These are phyloP conservation scores for Geosmithia putterillii DNA, from an alignment of 2,329 filamentous ascomycete genomes.

Conservation along the genomic window DNA sequence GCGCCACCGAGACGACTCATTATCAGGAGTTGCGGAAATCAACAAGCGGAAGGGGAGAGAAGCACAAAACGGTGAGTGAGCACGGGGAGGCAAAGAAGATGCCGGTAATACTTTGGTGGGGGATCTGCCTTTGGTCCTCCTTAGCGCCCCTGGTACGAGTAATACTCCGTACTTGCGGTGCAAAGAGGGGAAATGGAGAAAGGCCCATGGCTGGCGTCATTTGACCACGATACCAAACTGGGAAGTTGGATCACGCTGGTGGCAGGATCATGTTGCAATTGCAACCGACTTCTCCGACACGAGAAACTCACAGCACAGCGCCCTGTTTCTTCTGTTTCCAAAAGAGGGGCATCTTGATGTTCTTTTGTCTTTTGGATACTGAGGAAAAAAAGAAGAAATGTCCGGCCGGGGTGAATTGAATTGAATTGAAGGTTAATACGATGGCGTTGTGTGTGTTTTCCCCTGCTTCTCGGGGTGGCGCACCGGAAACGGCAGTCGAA, in stretches of 20 bases:
- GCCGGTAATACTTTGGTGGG: too few relatives aligned
- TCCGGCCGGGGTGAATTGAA: too few relatives aligned
- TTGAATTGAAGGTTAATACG: background rate
- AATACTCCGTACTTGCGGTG: too few relatives aligned
- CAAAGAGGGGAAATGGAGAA: background rate
- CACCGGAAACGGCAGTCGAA: background rate
- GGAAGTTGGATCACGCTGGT: background rate
- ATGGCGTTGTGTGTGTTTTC: background rate
- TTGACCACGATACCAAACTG: background rate
- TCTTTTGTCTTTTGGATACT: too few relatives aligned
- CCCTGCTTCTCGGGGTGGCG: background rate
- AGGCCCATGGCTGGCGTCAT: background rate
- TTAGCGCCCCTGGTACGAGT: too few relatives aligned
- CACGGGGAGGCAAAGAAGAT: too few relatives aligned
- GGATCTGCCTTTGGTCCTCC: too few relatives aligned
- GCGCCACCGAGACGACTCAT: too few relatives aligned
- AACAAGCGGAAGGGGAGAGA: too few relatives aligned
- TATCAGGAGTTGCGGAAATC: too few relatives aligned
- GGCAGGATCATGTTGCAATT: background rate
- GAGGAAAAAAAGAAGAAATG: too few relatives aligned
- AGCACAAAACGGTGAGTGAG: too few relatives aligned
- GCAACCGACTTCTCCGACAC: background rate
- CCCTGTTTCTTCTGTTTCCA: background rate
- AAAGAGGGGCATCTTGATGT: background rate
- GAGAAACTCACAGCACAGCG: background rate